phyloP scores from a whole-genome alignment of 495 filamentous ascomycete species.

The Parathielavia appendiculata region DNA sequence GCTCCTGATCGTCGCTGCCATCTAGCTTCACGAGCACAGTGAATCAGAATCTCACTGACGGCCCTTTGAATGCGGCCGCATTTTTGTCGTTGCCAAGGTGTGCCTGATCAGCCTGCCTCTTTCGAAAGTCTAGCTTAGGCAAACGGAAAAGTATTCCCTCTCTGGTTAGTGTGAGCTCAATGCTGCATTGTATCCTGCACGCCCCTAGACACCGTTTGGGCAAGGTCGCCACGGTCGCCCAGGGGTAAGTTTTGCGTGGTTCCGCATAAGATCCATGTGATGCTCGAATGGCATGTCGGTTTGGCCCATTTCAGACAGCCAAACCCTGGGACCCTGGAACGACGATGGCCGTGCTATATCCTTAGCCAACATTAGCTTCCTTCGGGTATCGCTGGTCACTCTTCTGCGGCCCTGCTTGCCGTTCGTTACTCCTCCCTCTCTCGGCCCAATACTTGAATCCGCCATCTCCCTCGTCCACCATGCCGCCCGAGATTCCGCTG shows the following conservation, averaged over 20 bases:
- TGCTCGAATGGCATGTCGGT: constrained; percentile 1
- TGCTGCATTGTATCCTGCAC: constrained; percentile 5
- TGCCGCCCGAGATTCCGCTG: constrained; percentile 3
- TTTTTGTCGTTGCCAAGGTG: too few relatives aligned
- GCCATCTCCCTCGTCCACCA: constrained; percentile 7
- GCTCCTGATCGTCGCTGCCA: too few relatives aligned
- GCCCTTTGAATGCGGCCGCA: too few relatives aligned
- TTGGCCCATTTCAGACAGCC: constrained; percentile 5
- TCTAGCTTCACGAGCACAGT: too few relatives aligned
- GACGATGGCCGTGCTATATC: not conserved
- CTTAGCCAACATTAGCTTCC: constrained; percentile 4
- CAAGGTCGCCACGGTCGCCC: not conserved
- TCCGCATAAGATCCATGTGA: not conserved
- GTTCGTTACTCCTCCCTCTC: not conserved
- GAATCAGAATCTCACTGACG: too few relatives aligned
- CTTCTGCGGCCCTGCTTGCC: constrained; percentile 1
- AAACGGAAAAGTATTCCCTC: constrained; percentile 1
- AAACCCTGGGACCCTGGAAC: not conserved
- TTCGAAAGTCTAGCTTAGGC: not conserved
- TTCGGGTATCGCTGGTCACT: constrained; percentile 5
- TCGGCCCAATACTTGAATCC: constrained; percentile 16
- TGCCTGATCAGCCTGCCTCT: not conserved
- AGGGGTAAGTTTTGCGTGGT: not conserved
- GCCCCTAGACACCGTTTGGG: not conserved
- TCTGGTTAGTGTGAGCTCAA: constrained; percentile 4